A percentile compares a stretch with the other conserved stretches of the same genome.
Conservation (phyloP, 1,139 yeast species). For the Hanseniaspora gamundiae region DNA sequence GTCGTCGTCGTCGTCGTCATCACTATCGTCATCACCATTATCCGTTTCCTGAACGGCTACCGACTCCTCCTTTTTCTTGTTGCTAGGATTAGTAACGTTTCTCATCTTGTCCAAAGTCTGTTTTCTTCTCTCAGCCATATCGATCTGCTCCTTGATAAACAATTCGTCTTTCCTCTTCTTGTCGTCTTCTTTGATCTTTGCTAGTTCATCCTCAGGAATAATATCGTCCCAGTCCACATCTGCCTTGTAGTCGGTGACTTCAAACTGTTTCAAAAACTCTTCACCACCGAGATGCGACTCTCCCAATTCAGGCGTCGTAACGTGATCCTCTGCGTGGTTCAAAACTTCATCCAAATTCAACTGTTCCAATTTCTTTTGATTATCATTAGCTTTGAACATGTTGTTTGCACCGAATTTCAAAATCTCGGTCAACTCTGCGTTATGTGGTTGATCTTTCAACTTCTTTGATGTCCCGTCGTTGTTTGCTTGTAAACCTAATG, state of each 20-base stretch:
- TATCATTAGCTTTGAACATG: slow-evolving; percentile 88
- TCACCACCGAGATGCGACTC: slow-evolving; percentile 97
- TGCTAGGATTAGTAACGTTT: slow-evolving; percentile 25
- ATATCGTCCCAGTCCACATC: slow-evolving; percentile 99
- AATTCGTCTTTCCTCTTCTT: slow-evolving; percentile 76
- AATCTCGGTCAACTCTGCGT: slow-evolving; percentile 82
- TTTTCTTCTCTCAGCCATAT: slow-evolving; percentile 71
- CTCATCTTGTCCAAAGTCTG: slow-evolving; percentile 54
- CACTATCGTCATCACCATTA: slow-evolving; percentile 11
- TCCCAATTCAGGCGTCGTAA: slow-evolving; percentile 91
- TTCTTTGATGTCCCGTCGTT: slow-evolving; percentile 26
- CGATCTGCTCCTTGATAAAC: slow-evolving; percentile 79
- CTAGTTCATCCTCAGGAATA: slow-evolving; percentile 88
- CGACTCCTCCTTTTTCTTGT: slow-evolving; percentile 30
- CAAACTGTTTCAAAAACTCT: slow-evolving; percentile 92
- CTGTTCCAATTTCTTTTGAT: slow-evolving; percentile 90
- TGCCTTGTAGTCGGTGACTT: slow-evolving; percentile 96
- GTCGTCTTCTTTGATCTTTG: slow-evolving; percentile 83
- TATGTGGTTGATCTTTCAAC: slow-evolving; percentile 59
- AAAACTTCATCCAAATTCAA: slow-evolving; percentile 92
- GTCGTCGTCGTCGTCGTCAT: slow-evolving; percentile 31
- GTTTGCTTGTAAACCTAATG: slow-evolving; percentile 80
- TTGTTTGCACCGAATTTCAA: slow-evolving; percentile 97
- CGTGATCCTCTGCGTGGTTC: slow-evolving; percentile 94
- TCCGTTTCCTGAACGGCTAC: neutral